Conservation (phyloP, 306 rosid species). For the Prunus persica region Prunus_persica_NCBIv2 NC_034016.1:20814501-20815000, state of each 20-base stretch:
- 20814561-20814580: neutral
- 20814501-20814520: neutral
- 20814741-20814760: slow-evolving; percentile 29
- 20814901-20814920: slow-evolving; percentile 1
- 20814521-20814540: neutral
- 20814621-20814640: slow-evolving; percentile 41
- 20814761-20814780: slow-evolving; percentile 33
- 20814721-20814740: slow-evolving; percentile 18
- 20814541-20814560: too few species aligned
- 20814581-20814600: slow-evolving; percentile 2
- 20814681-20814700: slow-evolving; percentile 47
- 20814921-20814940: neutral
- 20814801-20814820: slow-evolving; percentile 28
- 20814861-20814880: slow-evolving; percentile 23
- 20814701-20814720: slow-evolving; percentile 36
- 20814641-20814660: slow-evolving; percentile 23
- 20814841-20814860: slow-evolving; percentile 22
- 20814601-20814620: neutral
- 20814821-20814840: slow-evolving; percentile 29
- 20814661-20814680: slow-evolving; percentile 49
- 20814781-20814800: slow-evolving; percentile 25
- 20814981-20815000: slow-evolving; percentile 11
- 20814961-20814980: slow-evolving; percentile 19
- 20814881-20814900: slow-evolving; percentile 6
- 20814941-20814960: slow-evolving; percentile 4